Conservation (phyloP, 352 stramenopile species). For the Phytophthora vignae region DNA sequence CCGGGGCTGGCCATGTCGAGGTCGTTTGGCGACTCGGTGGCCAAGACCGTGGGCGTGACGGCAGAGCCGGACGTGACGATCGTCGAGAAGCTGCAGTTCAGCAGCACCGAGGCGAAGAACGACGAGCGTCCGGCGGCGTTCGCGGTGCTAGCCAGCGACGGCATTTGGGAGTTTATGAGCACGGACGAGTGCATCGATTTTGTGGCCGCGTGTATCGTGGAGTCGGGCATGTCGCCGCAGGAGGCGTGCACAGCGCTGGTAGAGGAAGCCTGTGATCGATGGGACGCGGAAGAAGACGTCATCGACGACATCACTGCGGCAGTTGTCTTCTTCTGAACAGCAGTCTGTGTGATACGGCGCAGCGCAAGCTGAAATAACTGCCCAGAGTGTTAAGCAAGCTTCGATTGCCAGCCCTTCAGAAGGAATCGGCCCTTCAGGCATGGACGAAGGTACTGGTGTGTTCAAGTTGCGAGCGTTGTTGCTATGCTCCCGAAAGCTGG, state of each 20-base stretch:
- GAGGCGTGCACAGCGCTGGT: slow-evolving; percentile 72
- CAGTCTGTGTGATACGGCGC: background rate
- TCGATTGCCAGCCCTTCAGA: background rate
- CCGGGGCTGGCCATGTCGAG: slow-evolving; percentile 87
- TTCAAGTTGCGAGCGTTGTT: background rate
- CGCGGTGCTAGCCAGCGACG: slow-evolving; percentile 79
- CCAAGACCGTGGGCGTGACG: slow-evolving; percentile 82
- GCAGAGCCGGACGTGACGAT: slow-evolving; percentile 68
- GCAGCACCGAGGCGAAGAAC: slow-evolving; percentile 19
- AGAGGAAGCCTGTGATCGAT: slow-evolving; percentile 74
- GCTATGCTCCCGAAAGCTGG: background rate
- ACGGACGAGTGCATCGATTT: slow-evolving; percentile 77
- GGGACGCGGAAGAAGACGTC: slow-evolving; percentile 83
- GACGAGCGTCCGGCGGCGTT: slow-evolving; percentile 48
- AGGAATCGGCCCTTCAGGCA: background rate
- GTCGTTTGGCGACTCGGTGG: slow-evolving; percentile 81
- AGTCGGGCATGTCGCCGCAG: slow-evolving; percentile 62
- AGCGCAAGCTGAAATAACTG: background rate
- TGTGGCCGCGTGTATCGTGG: slow-evolving; percentile 57
- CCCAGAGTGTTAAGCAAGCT: too few species aligned
- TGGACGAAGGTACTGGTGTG: background rate
- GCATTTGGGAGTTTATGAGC: slow-evolving; percentile 88
- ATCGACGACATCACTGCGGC: slow-evolving; percentile 84
- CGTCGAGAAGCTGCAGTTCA: slow-evolving; percentile 50
- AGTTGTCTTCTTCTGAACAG: slow-evolving; percentile 68